phyloP scores from a whole-genome alignment of 2,329 filamentous ascomycete genomes.

The Fusarium austroafricanum region DNA sequence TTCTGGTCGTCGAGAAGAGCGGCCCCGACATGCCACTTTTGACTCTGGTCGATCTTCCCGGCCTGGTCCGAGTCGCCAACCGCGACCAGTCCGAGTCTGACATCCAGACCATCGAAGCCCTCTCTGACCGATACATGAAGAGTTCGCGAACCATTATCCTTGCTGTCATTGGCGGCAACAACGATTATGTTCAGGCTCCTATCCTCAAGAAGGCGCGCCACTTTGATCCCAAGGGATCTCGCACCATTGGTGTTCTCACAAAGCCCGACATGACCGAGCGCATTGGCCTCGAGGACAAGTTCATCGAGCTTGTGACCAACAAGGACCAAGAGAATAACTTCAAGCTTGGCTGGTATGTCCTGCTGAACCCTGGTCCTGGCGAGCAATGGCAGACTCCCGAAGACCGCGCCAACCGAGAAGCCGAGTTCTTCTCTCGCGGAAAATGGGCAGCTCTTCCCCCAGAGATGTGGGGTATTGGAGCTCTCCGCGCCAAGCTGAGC shows the following conservation, averaged over 20 bases:
- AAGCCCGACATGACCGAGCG: conserved; percentile 65
- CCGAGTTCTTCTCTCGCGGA: conserved; percentile 62
- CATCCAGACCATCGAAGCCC: conserved; percentile 62
- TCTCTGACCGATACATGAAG: conserved; percentile 68
- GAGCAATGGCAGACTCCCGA: conserved; percentile 58
- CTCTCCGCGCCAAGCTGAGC: conserved; percentile 62
- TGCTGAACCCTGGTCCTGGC: conserved; percentile 62
- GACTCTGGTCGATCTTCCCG: conserved; percentile 71
- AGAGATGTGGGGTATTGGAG: conserved; percentile 59
- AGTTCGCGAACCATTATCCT: conserved; percentile 66
- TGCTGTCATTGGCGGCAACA: conserved; percentile 66
- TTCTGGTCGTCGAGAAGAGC: conserved; percentile 68
- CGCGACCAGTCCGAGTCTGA: conserved; percentile 65
- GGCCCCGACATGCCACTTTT: conserved; percentile 70
- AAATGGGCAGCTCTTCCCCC: conserved; percentile 62
- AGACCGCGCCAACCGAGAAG: conserved; percentile 57
- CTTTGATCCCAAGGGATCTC: conserved; percentile 61
- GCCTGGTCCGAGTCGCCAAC: conserved; percentile 66
- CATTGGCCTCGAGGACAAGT: conserved; percentile 65
- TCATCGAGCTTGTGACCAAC: conserved; percentile 64
- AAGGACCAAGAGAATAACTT: conserved; percentile 63
- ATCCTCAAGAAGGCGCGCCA: conserved; percentile 63
- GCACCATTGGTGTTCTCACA: conserved; percentile 64
- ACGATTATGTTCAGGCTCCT: conserved; percentile 65
- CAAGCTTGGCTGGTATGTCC: conserved; percentile 64